A percentile compares a stretch with the other conserved stretches of the same genome.
Conservation (phyloP, 2,329 filamentous ascomycete species). For the Nemania sp. region DNA sequence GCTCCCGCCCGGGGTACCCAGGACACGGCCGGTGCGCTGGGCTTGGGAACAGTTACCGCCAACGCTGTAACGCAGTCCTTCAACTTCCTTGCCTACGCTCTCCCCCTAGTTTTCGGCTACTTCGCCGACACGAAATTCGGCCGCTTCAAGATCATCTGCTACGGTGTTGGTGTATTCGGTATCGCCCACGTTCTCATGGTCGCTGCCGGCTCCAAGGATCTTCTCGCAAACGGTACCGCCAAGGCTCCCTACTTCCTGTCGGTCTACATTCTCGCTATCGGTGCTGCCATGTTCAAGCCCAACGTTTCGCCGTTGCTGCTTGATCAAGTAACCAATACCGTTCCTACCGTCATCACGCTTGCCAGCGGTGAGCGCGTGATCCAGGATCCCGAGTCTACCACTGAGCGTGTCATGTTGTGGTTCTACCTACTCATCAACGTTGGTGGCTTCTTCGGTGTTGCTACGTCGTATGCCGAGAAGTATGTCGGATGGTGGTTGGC, state of each 20-base stretch:
- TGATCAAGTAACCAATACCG: constrained; percentile 64
- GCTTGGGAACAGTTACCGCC: constrained; percentile 57
- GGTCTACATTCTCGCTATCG: constrained; percentile 56
- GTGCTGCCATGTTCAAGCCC: constrained; percentile 71
- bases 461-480: constrained; percentile 56
- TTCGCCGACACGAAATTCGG: constrained; percentile 70
- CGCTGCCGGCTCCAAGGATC: constrained; percentile 54
- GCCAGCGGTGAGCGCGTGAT: constrained; percentile 65
- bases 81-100: constrained; percentile 59
- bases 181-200: constrained; percentile 71
- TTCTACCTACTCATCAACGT: constrained; percentile 61
- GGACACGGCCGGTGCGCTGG: constrained; percentile 60
- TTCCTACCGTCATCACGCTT: constrained; percentile 55
- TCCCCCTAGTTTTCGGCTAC: constrained; percentile 59
- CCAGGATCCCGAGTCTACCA: constrained; percentile 67
- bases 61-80: constrained; percentile 58
- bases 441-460: constrained; percentile 55
- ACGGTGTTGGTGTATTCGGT: constrained; percentile 68
- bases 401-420: constrained; percentile 69
- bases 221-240: constrained; percentile 50
- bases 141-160: constrained; percentile 72
- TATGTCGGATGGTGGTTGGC: constrained; percentile 56
- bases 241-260: constrained; percentile 59
- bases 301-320: constrained; percentile 71
- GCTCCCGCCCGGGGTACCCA: constrained; percentile 46